Evolutionary conservation across 805 yeast genomes (phyloP), one percentile per base, ranked within the genome.

Genomic region (Schwanniomyces polymorphus): DNA sequence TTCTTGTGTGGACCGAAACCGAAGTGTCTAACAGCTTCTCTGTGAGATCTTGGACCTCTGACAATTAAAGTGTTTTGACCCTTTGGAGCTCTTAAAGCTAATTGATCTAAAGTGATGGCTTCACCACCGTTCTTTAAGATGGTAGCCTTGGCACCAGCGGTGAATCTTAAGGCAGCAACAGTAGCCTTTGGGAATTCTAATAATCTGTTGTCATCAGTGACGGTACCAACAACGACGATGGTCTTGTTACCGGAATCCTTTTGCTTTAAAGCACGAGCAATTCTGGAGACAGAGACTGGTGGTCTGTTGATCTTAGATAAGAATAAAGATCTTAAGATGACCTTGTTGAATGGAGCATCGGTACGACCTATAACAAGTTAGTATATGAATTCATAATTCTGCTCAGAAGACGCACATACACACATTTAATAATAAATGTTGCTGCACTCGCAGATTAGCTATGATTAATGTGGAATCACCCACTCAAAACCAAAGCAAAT

Each of bases 1-100:
- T 84, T 80, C 86, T 90, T 90, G 95, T 94, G 99, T 73, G 99
- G 99, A 82, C 99, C 99, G 78, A 92, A 75, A 78, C 99, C 99
- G 75, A 94, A 94, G 88, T 94, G 98, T 84, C 97, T 90, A 70
- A 90, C 98, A 70, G 98, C 97, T 84, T 94, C 97, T 85, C 99
- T 90, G 78, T 96, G 73, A 81, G 81, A 84, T 88, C 97, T 91
- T 81, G 98, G 96, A 78, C 99, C 99, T 84, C 98, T 90, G 75
- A 94, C 81, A 70, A 92, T 80, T 76, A 94, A 80, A 64, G 99
- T 94, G 97, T 94, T 94, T 79, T 89, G 86, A 80, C 99, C 99
- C 78, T 91, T 91, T 79, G 99, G 99, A 76, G 98, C 92, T 80
- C 96, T 91, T 70, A 88, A 85, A 70, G 99, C 99, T 69, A 94